Base-by-base conservation (phyloP, 306 rosid genomes). In the Vigna mungo region DNA sequence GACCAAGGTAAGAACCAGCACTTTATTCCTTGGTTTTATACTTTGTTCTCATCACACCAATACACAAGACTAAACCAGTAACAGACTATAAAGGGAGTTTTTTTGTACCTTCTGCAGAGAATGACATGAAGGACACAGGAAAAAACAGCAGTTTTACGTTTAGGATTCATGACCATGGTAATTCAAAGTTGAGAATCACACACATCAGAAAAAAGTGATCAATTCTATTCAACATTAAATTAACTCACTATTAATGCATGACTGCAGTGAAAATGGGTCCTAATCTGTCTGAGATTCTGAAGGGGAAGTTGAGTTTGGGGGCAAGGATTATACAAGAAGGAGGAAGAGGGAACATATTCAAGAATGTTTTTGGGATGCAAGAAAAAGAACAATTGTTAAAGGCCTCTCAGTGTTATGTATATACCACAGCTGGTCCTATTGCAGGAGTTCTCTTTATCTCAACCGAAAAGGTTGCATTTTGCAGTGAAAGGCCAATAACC, bases 331-430 rank as follows among this genome's bases (percentile, higher is more conserved):
- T 91, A 59, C 91, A 86, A 71, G 80, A 86, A 86, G 97, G 97
- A 25, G 98, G 98, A 9, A 89, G 93, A 80, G 83, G 79, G 71
- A 93, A 91, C 51, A 83, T 93, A 27, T 91, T 91, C 76, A 93
- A 87, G 81, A 87, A 84, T 21, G 52, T 78, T 47, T 93, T 93
- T 77, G 91, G 92, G 39, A 79, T 84, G 71, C 77, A 79, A 14
- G 89, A 86, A 81, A 93, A 87, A n/a, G 97, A 93, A 78, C 30
- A 87, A 85, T 83, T 93, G 13, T 80, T 93, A 79, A 93, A 93
- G 70, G 98, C 98, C 17, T 93, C 95, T 6, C 98, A 89, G 17
- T 93, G 98, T 62, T 93, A 93, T 76, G 69, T 93, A 32, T 89
- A 88, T 5, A 91, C 98, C 12, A 88, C 90, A 30, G 86, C 78